Percentiles rank a stretch among this genome's conserved stretches.
These are phyloP conservation scores for Naganishia cerealis DNA, from an alignment of 1,284 basidiomycete species.

Conservation along the genomic window DNA sequence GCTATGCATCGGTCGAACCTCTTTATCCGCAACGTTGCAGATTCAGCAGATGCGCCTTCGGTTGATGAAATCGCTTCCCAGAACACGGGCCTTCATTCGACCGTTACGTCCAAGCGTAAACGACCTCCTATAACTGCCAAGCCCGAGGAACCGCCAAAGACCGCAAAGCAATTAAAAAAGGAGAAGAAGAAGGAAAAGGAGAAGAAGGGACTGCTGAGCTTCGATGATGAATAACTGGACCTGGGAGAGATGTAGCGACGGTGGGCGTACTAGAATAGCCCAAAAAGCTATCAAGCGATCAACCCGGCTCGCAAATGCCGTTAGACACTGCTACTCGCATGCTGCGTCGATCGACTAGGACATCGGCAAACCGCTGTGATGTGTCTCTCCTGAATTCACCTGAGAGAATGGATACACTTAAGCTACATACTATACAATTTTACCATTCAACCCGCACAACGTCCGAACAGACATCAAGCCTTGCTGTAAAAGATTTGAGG, in stretches of 20 bases:
- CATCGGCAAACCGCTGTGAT: background rate
- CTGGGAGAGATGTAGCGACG: background rate
- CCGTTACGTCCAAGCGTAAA: conserved; percentile 25
- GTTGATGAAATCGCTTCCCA: conserved; percentile 12
- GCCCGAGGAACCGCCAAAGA: conserved; percentile 22
- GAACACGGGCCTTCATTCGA: conserved; percentile 13
- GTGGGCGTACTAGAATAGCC: background rate
- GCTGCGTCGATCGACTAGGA: background rate
- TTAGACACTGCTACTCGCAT: too few relatives aligned
- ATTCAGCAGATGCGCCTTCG: conserved; percentile 5
- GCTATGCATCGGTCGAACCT: background rate
- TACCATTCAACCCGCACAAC: background rate
- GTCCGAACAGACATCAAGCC: background rate
- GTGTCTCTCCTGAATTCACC: background rate
- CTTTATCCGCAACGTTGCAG: background rate
- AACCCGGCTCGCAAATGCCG: background rate
- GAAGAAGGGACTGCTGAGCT: conserved; percentile 35
- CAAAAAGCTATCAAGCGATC: background rate
- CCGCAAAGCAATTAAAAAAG: conserved; percentile 29
- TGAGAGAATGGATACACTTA: background rate
- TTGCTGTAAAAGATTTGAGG: background rate
- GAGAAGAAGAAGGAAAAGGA: conserved; percentile 36
- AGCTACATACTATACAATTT: background rate
- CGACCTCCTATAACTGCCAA: background rate
- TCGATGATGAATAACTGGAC: conserved; percentile 21